Base-by-base conservation (phyloP, 2,329 filamentous ascomycete genomes). In the Aspergillus hiratsukae region DNA sequence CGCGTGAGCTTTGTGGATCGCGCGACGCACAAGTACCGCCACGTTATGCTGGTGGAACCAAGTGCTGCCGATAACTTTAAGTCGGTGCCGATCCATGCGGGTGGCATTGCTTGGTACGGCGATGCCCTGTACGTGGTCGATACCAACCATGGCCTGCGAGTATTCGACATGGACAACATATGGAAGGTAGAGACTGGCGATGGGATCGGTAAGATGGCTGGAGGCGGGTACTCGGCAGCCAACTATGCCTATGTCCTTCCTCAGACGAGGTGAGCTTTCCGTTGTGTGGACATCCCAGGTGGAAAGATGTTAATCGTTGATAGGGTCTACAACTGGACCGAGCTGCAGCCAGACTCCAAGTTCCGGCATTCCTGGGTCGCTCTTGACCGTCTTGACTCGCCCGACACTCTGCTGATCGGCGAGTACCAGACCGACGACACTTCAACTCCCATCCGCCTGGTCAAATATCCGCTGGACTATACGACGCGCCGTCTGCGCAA, bases 31-130 rank as follows among this genome's bases (percentile, higher is more conserved):
- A 66, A 61, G 54, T 75, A 72, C 52, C 67, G 71, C 23, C 69
- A 74, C 57, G 69, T 66, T 10, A 59, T 72, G 37, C 66, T 75
- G 1, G 72, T 75, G 7, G 67, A 72, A 31, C 72, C 73, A 0
- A 64, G 62, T 48, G 66, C 63, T 1, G 60, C 63, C 11, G 71
- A 73, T 37, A 58, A 72, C 56, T 75, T 75, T 56, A 59, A 62
- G 14, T 59, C 61, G 14, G 68, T 75, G 6, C 58, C 59, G 1
- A 56, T 74, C 17, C 72, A 75, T 58, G 72, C 72, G 1, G 72
- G 73, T 1, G 72, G 72, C 1, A 69, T 75, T 17, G 60, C 66
- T 52, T 75, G 71, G 72, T 75, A 74, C 48, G 71, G 70, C 3
- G 63, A 71, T 50, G 64, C 65, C 7, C 58, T 74, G 11, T 75